A percentile compares a stretch with the other conserved stretches of the same genome.
Conservation (phyloP, 2,329 filamentous ascomycete species). For the Xylariaceae sp. region DNA sequence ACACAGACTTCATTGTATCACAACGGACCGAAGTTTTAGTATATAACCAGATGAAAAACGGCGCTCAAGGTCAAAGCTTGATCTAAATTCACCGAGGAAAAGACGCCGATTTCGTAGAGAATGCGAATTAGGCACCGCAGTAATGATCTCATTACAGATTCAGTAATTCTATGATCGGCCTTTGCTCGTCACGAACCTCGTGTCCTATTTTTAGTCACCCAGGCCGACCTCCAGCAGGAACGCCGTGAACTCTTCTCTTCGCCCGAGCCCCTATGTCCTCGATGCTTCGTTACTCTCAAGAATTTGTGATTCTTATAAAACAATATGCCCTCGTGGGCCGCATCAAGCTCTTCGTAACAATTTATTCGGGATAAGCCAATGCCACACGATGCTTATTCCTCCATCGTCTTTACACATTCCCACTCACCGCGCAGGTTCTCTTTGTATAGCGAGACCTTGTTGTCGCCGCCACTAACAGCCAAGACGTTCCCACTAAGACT, state of each 20-base stretch:
- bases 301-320: too few species aligned
- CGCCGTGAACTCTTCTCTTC: constrained; percentile 11
- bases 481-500: constrained; percentile 94
- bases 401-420: constrained; percentile 96
- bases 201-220: constrained; percentile 12
- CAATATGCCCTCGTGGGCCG: too few species aligned
- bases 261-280: constrained; percentile 2
- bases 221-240: constrained; percentile 4
- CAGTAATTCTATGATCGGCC: constrained; percentile 15
- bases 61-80: too few species aligned
- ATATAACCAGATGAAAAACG: too few species aligned
- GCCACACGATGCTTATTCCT: constrained; percentile 57
- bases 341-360: constrained; percentile 1
- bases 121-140: too few species aligned
- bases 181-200: constrained; percentile 14
- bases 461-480: constrained; percentile 89
- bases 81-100: too few species aligned
- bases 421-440: constrained; percentile 95
- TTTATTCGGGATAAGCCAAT: background rate
- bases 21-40: too few species aligned
- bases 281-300: background rate
- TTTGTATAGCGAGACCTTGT: constrained; percentile 97
- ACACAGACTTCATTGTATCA: too few species aligned
- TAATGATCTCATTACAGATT: constrained; percentile 1
- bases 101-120: too few species aligned